These are phyloP conservation scores for Pythium apleroticum DNA, from an alignment of 352 stramenopile species.

Conservation along the genomic window DNA sequence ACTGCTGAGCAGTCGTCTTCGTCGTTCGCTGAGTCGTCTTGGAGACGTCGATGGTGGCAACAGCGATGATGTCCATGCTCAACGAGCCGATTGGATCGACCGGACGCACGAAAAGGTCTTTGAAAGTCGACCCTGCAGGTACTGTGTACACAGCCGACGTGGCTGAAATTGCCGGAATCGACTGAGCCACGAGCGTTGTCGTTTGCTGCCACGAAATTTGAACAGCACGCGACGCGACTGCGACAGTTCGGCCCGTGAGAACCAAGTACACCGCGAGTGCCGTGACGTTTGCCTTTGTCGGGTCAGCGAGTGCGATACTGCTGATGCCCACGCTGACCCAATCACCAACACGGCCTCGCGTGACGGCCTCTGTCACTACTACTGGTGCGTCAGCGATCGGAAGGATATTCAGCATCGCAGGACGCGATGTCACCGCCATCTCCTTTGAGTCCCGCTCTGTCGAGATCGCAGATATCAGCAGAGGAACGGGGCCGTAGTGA, in stretches of 20 bases:
- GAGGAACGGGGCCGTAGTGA: conserved; percentile 38
- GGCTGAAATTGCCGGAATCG: conserved; percentile 29
- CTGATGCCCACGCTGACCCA: conserved; percentile 39
- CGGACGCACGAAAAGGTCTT: conserved; percentile 30
- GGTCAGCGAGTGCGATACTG: conserved; percentile 32
- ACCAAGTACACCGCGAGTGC: conserved; percentile 39
- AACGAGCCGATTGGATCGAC: conserved; percentile 2
- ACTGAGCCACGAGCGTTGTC: conserved; percentile 32
- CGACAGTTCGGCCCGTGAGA: conserved; percentile 9
- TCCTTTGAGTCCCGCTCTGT: conserved; percentile 33
- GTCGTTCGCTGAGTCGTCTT: conserved; percentile 37
- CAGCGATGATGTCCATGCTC: conserved; percentile 26
- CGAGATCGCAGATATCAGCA: conserved; percentile 38
- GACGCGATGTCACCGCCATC: conserved; percentile 19
- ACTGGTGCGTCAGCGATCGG: conserved; percentile 41
- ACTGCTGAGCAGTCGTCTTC: conserved; percentile 30
- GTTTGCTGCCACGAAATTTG: conserved; percentile 45
- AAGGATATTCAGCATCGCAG: conserved; percentile 31
- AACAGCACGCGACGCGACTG: conserved; percentile 14
- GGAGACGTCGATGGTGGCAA: conserved; percentile 44
- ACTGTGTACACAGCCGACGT: conserved; percentile 36
- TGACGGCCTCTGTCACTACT: conserved; percentile 34
- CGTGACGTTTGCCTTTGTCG: conserved; percentile 36
- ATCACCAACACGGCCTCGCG: conserved; percentile 32
- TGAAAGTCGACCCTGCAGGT: conserved; percentile 25